Conservation (phyloP, 2,329 filamentous ascomycete genomes). For the Exophiala viscosa region DNA sequence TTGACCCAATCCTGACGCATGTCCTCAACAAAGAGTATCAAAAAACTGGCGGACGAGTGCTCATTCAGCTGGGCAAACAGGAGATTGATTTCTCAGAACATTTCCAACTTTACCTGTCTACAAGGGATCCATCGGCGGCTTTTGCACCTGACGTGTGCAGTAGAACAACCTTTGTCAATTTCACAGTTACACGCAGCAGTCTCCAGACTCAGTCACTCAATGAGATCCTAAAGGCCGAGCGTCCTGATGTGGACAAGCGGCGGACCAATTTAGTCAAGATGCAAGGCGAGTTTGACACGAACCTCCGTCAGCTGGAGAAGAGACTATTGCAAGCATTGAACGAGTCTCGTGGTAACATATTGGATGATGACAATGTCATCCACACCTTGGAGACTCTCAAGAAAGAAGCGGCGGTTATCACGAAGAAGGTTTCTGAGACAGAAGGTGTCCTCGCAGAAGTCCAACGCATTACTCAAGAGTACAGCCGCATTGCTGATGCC, state of each 20-base stretch:
- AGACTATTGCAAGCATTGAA: slow-evolving; percentile 90
- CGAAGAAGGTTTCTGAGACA: slow-evolving; percentile 90
- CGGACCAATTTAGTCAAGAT: slow-evolving; percentile 97
- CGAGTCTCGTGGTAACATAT: slow-evolving; percentile 93
- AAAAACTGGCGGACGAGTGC: slow-evolving; percentile 92
- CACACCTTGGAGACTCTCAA: slow-evolving; percentile 96
- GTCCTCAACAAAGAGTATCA: slow-evolving; percentile 99
- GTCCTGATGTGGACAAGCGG: slow-evolving; percentile 93
- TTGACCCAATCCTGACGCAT: slow-evolving; percentile 96
- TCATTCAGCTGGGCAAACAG: slow-evolving; percentile 97
- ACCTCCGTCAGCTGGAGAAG: slow-evolving; percentile 92
- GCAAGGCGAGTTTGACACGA: slow-evolving; percentile 98
- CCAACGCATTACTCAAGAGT: slow-evolving; percentile 90
- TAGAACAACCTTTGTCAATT: slow-evolving; percentile 98
- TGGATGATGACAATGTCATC: slow-evolving; percentile 97
- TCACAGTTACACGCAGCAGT: slow-evolving; percentile 98
- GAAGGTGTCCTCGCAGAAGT: slow-evolving; percentile 98
- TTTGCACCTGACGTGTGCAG: slow-evolving; percentile 98
- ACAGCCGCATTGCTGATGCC: slow-evolving; percentile 85
- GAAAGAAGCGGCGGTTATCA: slow-evolving; percentile 95
- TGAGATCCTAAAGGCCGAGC: slow-evolving; percentile 93
- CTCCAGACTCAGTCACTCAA: slow-evolving; percentile 96
- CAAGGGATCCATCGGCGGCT: slow-evolving; percentile 88
- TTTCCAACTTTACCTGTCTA: slow-evolving; percentile 93
- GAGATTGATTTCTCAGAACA: slow-evolving; percentile 98